These are phyloP conservation scores for Tubosaeta brunneosetosa DNA, from an alignment of 768 basidiomycete species.

Conservation along the genomic window DNA sequence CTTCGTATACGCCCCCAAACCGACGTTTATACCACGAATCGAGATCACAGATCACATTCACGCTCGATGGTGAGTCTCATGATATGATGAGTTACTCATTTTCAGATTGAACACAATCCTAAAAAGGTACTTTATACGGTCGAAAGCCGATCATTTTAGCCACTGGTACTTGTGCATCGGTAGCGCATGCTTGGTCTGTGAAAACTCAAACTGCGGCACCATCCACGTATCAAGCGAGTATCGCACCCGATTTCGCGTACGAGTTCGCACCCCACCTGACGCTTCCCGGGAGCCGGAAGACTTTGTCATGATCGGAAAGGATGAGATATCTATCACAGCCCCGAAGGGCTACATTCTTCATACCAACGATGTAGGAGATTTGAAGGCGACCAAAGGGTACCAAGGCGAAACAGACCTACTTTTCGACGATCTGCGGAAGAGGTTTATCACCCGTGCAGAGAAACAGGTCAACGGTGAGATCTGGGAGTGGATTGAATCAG, in stretches of 20 bases:
- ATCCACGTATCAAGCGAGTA: not conserved
- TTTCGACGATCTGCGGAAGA: too few relatives aligned
- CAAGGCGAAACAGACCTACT: too few relatives aligned
- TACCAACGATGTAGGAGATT: too few relatives aligned
- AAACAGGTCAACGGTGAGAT: too few relatives aligned
- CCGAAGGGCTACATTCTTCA: too few relatives aligned
- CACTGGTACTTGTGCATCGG: not conserved
- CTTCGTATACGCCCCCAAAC: too few relatives aligned
- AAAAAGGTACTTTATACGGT: not conserved
- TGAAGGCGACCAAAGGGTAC: too few relatives aligned
- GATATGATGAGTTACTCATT: not conserved
- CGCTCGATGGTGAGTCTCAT: not conserved
- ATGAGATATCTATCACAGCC: too few relatives aligned
- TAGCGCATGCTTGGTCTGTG: not conserved
- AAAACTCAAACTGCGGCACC: not conserved
- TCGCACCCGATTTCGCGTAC: not conserved
- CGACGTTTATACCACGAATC: too few relatives aligned
- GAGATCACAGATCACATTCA: not conserved
- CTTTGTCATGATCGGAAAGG: not conserved
- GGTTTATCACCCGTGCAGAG: too few relatives aligned
- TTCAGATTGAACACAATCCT: not conserved
- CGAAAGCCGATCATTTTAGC: not conserved
- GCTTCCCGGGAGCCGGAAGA: not conserved
- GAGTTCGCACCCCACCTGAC: not conserved
- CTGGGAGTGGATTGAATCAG: too few relatives aligned